Base-by-base conservation (phyloP, 495 filamentous ascomycete genomes). In the Penicillium roqueforti region DNA sequence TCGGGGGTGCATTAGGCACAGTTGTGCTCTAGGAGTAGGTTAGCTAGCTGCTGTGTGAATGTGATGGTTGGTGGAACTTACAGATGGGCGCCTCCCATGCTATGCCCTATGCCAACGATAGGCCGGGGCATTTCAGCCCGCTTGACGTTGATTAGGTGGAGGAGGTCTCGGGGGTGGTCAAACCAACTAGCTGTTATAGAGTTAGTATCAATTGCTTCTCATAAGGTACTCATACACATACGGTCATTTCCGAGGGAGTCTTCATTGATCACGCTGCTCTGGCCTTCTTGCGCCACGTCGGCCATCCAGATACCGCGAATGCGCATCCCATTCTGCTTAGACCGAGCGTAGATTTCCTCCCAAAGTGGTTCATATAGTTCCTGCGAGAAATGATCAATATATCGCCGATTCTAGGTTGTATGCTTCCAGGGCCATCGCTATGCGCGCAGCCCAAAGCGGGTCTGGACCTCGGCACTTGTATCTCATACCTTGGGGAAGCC, bases 291-390 rank as follows among this genome's bases (percentile, higher is more conserved):
- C 38, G 85, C 81, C 28, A 86, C 82, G 70, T 96, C 91, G 51
- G 87, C 83, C 60, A 93, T 92, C 88, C 89, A 95, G 58, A 96
- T 89, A 51, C 81, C 76, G 48, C 87, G 83, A 55, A 96, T 87
- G 7, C 79, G 75, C 65, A 92, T 79, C n/a, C 81, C 82, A 53
- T 78, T 71, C 16, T 65, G 67, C 53, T 78, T 70, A 7, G 82
- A 76, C 5, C 68, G 67, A 3, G 65, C 58, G 54, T 86, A 72
- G 1, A 96, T 74, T 51, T 93, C 87, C 43, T 86, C 87, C 84
- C 88, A 96, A 4, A 95, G 77, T 3, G 91, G 88, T 61, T 95
- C 91, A 66, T 95, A 96, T 16, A 95, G 76, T 73, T 90, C 92
- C 85, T 90, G 54, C 7, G 13, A 2, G 8, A 25, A 13, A 25